Base-by-base conservation (phyloP, 805 yeast species). In the Candida succiphila region DNA sequence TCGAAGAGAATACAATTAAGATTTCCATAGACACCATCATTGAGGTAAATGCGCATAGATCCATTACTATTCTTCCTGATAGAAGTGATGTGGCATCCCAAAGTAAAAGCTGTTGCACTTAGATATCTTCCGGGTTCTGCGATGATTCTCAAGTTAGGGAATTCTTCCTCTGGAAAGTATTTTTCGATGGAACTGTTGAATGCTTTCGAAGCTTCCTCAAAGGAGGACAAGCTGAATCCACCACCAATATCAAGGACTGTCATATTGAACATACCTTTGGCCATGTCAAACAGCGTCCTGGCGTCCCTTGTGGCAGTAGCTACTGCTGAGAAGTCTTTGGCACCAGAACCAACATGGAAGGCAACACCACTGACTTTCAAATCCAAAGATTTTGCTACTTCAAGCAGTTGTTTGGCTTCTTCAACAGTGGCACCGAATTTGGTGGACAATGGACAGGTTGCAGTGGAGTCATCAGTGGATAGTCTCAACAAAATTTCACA, bases 281-380 rank as follows among this genome's bases (percentile, higher is more conserved):
- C 94, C 36, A 58, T 49, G 35, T 78, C 79, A 49, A 88, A 89
- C 3, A 88, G 72, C 7, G 43, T 36, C 32, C 75, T 70, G 2
- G 95, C 72, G 49, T 86, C 94, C 34, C 60, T 53, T 25, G 86
- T 72, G 0, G 96, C 95, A 40, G 72, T 71, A 36, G 64, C 65
- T 42, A 84, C 69, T 3, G 89, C 69, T 28, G 61, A 54, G 36
- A 75, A 70, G 51, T 85, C 92, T 33, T 71, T 71, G 12, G 95
- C 89, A 23, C 96, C 97, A 2, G 95, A 84, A 1, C 98, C 98
- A 39, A 88, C 84, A 54, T 89, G 98, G 70, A 89, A 89, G 4
- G 95, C 87, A 24, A 88, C 88, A 33, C 98, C 98, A 13, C 61
- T 73, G 25, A 89, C 70, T 39, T 72, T 62, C 44, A 89, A 66